These are phyloP conservation scores for Cenchrus fungigraminus DNA, from an alignment of 176 grass and related monocot genomes.

Conservation along the genomic window DNA sequence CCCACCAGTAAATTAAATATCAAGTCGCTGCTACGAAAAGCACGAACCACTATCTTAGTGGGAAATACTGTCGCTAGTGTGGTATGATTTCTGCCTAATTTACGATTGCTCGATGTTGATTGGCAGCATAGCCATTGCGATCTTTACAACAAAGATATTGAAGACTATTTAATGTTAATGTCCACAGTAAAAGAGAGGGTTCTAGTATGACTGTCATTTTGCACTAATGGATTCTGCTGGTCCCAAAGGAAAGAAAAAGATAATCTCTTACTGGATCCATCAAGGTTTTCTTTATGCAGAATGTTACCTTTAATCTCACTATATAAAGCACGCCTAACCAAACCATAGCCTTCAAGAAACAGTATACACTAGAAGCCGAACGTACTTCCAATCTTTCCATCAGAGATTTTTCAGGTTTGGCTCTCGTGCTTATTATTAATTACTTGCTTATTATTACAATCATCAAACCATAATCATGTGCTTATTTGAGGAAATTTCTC, in stretches of 20 bases:
- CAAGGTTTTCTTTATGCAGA: not conserved
- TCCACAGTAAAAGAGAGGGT: constrained; percentile 35
- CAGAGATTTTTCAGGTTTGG: constrained; percentile 34
- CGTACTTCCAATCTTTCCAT: not conserved
- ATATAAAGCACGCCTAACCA: constrained; percentile 50
- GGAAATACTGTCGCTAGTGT: constrained; percentile 51
- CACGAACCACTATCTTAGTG: constrained; percentile 43
- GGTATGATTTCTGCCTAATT: constrained; percentile 43
- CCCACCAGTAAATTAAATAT: constrained; percentile 45
- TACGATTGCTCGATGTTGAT: constrained; percentile 8
- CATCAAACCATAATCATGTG: not conserved
- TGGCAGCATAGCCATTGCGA: not conserved
- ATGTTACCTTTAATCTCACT: constrained; percentile 19
- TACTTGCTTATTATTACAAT: not conserved
- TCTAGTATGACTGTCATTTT: constrained; percentile 21
- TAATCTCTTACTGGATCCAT: not conserved
- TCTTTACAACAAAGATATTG: constrained; percentile 6
- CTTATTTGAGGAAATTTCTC: not conserved
- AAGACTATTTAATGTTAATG: constrained; percentile 10
- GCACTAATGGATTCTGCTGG: constrained; percentile 17
- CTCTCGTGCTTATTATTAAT: not conserved
- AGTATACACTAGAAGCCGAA: constrained; percentile 32
- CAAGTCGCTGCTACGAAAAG: not conserved
- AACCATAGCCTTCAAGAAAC: constrained; percentile 34
- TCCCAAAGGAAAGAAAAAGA: not conserved